Evolutionary conservation across 1,284 basidiomycete species (phyloP), one percentile per base, ranked within the genome.

Genomic region (Trametes hirsuta): DNA sequence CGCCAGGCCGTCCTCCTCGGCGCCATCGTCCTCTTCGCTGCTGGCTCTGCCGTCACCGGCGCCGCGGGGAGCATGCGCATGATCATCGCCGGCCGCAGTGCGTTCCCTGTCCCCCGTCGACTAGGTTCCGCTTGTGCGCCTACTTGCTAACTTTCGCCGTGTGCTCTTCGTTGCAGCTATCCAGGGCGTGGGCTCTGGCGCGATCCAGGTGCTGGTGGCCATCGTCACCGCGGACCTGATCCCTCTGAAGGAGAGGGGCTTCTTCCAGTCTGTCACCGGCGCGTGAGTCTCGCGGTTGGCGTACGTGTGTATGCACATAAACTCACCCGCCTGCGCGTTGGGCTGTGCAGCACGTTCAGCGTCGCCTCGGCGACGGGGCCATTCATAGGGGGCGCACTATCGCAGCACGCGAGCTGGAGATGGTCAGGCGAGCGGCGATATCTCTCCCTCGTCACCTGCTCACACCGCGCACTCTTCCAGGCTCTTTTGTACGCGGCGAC

Each of bases 171-270:
- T 48, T 12, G 6, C 47, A 72, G 77, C 74, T 3, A 66, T 82
- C 2, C 81, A 82, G 57, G 81, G 81, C 5, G 62, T 80, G 30
- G 81, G 80, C n/a, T 77, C 76, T 4, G 80, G 79, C 10, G 77
- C 75, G 2, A 75, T 77, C 48, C 68, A 75, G n/a, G 68, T 74
- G 0, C 64, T 78, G 3, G 68, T 72, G 22, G 72, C 77, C 30
- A 79, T 81, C 49, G 71, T 79, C 53, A 68, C 75, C n/a, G 70
- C 76, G 2, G 81, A 82, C 61, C 67, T 82, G 25, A 72, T 79
- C 10, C 72, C 79, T 1, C 68, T 82, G 12, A 67, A 72, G 9
- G 74, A 81, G 46, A 71, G 79, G 40, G 81, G 80, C 12, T 70
- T 68, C 14, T 76, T 73, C 60, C 69, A 63, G 25, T 36, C 53